phyloP scores from a whole-genome alignment of 257 asterid genomes.

The Jacaranda mimosifolia region DNA sequence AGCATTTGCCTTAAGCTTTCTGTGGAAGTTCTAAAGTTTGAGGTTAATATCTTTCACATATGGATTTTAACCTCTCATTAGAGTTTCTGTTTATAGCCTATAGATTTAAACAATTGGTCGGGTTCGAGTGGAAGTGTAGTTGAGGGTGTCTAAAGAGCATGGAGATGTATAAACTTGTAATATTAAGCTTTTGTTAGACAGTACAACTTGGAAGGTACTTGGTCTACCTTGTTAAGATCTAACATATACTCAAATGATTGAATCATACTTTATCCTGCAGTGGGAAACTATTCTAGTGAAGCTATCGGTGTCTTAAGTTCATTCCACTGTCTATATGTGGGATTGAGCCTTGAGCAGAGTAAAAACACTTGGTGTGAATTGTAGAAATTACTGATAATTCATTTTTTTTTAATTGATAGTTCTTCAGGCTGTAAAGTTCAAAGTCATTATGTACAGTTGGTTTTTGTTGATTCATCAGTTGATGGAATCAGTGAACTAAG shows the following conservation, averaged over 20 bases:
- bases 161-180: not conserved
- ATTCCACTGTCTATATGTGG: not conserved
- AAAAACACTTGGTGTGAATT: not conserved
- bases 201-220: conserved; percentile 6
- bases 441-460: not conserved
- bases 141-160: conserved; percentile 3
- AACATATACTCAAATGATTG: not conserved
- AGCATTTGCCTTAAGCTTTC: conserved; percentile 14
- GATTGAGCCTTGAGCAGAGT: conserved; percentile 1
- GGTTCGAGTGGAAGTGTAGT: not conserved
- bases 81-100: not conserved
- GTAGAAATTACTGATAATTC: not conserved
- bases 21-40: conserved; percentile 25
- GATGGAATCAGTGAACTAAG: conserved; percentile 13
- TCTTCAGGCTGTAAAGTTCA: not conserved
- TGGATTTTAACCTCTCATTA: conserved; percentile 9
- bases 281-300: conserved; percentile 22
- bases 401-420: conserved; percentile 8
- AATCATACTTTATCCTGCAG: conserved; percentile 11
- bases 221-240: not conserved
- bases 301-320: conserved; percentile 1
- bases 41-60: conserved; percentile 20
- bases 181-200: not conserved
- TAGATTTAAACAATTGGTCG: not conserved
- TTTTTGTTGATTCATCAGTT: not conserved